phyloP scores from a whole-genome alignment of 2,329 filamentous ascomycete genomes.

The Paramyrothecium roridum region DNA sequence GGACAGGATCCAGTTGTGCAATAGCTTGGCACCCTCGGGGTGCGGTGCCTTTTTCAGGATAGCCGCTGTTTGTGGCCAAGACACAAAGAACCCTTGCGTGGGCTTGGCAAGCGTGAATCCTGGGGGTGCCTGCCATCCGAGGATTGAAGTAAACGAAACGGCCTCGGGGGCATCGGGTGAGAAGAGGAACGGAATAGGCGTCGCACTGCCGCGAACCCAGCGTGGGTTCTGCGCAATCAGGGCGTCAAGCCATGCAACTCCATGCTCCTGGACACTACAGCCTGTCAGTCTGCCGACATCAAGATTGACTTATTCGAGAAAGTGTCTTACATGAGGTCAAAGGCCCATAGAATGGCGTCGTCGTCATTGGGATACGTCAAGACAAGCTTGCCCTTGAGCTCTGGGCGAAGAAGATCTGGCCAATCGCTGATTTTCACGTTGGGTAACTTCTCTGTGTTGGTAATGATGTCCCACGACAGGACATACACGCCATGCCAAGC shows the following conservation, averaged over 20 bases:
- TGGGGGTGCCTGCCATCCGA: slow-evolving; percentile 10
- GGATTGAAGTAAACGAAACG: slow-evolving; percentile 28
- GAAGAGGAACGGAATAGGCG: slow-evolving; percentile 32
- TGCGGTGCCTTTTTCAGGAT: slow-evolving; percentile 47
- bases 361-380: slow-evolving; percentile 58
- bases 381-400: slow-evolving; percentile 50
- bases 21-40: slow-evolving; percentile 47
- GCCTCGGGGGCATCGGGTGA: slow-evolving; percentile 23
- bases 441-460: slow-evolving; percentile 29
- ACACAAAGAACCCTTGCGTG: slow-evolving; percentile 36
- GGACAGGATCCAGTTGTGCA: slow-evolving; percentile 43
- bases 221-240: slow-evolving; percentile 45
- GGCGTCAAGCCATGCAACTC: slow-evolving; percentile 42
- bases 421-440: slow-evolving; percentile 32
- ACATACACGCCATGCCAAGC: slow-evolving; percentile 38
- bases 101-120: slow-evolving; percentile 25
- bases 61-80: slow-evolving; percentile 45
- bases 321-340: slow-evolving; percentile 40
- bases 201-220: slow-evolving; percentile 50
- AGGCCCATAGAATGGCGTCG: slow-evolving; percentile 50
- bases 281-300: not conserved
- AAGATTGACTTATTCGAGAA: not conserved
- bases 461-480: slow-evolving; percentile 32
- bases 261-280: slow-evolving; percentile 34
- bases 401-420: slow-evolving; percentile 40